Base-by-base conservation (phyloP, 345 rosid species). In the Eucalyptus globulus region DNA sequence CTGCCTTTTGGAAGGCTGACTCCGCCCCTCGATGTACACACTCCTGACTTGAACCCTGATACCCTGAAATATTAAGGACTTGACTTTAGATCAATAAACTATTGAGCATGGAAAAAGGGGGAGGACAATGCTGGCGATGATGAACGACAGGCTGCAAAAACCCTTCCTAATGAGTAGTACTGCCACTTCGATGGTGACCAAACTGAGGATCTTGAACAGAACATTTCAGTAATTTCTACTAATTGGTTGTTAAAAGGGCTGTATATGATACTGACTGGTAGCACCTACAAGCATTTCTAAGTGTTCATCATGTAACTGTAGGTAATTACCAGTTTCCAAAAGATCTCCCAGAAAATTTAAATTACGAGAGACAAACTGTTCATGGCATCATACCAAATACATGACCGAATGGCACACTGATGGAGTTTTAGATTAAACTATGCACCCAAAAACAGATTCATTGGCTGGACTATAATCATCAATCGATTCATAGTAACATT, bases 21-120 rank as follows among this genome's bases (percentile, higher is more conserved):
- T 96, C 83, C 96, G 91, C 69, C 93, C 93, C 90, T 95, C 97
- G 22, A 95, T 94, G 92, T 93, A 96, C 47, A 93, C 96, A 34
- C 98, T 96, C 93, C 95, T 92, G 62, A 96, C 94, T 94, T 96
- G 95, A 92, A 94, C 93, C 91, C 94, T 93, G 92, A 96, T 91
- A 53, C 97, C 98, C 97, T 96, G 94, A 49, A 88, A 93, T 76
- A 83, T 67, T 85, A 87, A 31, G 83, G 83, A 76, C 27, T 37
- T 37, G 6, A 40, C n/a, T 51, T 27, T 49, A 87, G 27, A 65
- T 58, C 60, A 88, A 54, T 45, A 44, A 89, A 88, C 44, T 43
- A 76, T 19, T 6, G 4, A 45, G 83, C 47, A 76, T 3, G 27
- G 83, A 76, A 76, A 76, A 40, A 76, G 2, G 27, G 47, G 45